Evolutionary conservation across 441 rosid species (phyloP).

Genomic region (Breynia disticha): DNA sequence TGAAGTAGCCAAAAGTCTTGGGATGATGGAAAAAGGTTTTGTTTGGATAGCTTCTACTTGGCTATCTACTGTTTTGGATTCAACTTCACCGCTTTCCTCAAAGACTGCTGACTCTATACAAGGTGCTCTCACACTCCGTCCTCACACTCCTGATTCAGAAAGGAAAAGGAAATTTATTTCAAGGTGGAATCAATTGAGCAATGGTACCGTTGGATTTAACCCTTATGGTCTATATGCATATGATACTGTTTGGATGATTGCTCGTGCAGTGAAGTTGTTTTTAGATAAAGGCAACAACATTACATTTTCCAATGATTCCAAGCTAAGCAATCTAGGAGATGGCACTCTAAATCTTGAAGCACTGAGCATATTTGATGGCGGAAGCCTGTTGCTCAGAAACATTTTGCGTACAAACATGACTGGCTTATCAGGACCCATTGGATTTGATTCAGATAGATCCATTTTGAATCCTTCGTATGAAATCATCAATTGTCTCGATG

Average conservation of each 20-base stretch:
- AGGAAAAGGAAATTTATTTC: conserved; percentile 49
- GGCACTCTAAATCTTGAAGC: conserved; percentile 63
- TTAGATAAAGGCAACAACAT: conserved; percentile 53
- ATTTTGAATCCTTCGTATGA: conserved; percentile 59
- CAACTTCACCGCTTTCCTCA: conserved; percentile 31
- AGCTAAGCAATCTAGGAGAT: conserved; percentile 30
- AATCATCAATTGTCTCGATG: conserved; percentile 47
- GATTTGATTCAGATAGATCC: conserved; percentile 49
- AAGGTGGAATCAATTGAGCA: conserved; percentile 55
- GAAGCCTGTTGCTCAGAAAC: conserved; percentile 43
- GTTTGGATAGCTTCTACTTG: conserved; percentile 89
- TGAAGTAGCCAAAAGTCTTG: conserved; percentile 56
- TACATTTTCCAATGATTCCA: conserved; percentile 58
- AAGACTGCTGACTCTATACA: conserved; percentile 26
- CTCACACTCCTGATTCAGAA: conserved; percentile 56
- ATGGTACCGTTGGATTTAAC: conserved; percentile 54
- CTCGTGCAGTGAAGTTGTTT: conserved; percentile 52
- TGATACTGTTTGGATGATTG: conserved; percentile 92
- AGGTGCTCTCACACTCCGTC: conserved; percentile 68
- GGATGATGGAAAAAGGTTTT: conserved; percentile 74
- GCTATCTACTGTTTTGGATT: conserved; percentile 67
- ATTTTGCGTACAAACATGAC: conserved; percentile 50
- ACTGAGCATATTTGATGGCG: conserved; percentile 61
- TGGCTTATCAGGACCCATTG: conserved; percentile 68
- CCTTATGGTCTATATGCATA: conserved; percentile 72